These are phyloP conservation scores for Byssochlamys sp. DNA, from an alignment of 2,329 filamentous ascomycete genomes.

Conservation along the genomic window DNA sequence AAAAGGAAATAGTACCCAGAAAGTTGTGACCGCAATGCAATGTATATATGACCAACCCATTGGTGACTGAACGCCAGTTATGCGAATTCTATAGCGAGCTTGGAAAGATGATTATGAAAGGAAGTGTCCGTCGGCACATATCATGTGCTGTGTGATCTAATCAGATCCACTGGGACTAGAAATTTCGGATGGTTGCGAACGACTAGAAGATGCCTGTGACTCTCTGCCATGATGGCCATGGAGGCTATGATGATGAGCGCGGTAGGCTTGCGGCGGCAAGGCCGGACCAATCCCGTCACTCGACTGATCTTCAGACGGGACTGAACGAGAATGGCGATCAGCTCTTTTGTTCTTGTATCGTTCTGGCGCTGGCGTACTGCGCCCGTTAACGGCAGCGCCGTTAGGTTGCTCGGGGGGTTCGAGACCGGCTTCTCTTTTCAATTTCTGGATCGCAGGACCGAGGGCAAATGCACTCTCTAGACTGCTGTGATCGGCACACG, in stretches of 20 bases:
- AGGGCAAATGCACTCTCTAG: slow-evolving; percentile 59
- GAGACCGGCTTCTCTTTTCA: slow-evolving; percentile 43
- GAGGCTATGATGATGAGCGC: background rate
- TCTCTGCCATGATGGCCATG: background rate
- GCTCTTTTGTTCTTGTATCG: background rate
- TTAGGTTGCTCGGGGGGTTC: background rate
- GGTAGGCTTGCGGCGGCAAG: background rate
- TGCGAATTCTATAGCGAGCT: background rate
- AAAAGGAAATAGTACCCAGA: background rate
- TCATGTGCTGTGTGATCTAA: background rate
- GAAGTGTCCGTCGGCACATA: background rate
- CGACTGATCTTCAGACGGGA: background rate
- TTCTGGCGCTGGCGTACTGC: background rate
- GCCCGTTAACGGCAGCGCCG: background rate
- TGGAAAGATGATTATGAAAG: background rate
- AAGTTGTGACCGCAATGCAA: background rate
- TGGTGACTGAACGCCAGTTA: background rate
- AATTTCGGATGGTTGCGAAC: background rate
- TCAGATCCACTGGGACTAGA: background rate
- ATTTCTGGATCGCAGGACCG: slow-evolving; percentile 50
- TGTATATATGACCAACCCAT: background rate
- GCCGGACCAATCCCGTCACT: background rate
- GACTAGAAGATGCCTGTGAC: background rate
- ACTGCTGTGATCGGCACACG: slow-evolving; percentile 60
- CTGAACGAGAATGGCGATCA: background rate